Evolutionary conservation across 1,284 basidiomycete species (phyloP).

Genomic region (Fomes fomentarius): DNA sequence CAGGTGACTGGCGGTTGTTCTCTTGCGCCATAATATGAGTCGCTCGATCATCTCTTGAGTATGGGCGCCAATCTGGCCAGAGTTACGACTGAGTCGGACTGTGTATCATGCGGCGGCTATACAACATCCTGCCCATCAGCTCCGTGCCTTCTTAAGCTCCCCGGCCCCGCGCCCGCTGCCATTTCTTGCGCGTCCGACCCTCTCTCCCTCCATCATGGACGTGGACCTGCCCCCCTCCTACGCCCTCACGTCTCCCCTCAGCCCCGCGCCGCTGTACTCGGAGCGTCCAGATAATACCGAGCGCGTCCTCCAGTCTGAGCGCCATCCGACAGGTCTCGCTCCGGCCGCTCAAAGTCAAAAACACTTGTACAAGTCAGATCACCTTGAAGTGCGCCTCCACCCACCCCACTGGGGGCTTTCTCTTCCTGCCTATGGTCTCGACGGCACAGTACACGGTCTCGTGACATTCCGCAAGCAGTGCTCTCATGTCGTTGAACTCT

Average conservation of each 20-base stretch:
- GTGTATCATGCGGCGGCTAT: constrained; percentile 18
- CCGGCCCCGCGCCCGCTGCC: background rate
- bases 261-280: constrained; percentile 29
- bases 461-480: constrained; percentile 40
- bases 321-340: constrained; percentile 13
- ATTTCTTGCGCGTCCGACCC: constrained; percentile 4
- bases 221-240: constrained; percentile 22
- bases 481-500: constrained; percentile 39
- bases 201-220: constrained; percentile 13
- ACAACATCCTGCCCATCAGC: constrained; percentile 11
- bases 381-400: constrained; percentile 45
- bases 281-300: constrained; percentile 25
- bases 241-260: constrained; percentile 10
- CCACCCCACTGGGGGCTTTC: constrained; percentile 42
- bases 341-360: constrained; percentile 28
- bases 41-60: constrained; percentile 12
- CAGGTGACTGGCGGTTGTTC: too few species aligned
- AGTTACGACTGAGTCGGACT: constrained; percentile 3
- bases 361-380: constrained; percentile 43
- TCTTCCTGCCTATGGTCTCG: constrained; percentile 45
- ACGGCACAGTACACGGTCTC: constrained; percentile 43
- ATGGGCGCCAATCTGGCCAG: constrained; percentile 7
- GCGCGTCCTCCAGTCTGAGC: constrained; percentile 28
- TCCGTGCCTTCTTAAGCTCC: background rate
- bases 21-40: constrained; percentile 16